A percentile compares a stretch with the other conserved stretches of the same genome.
Evolutionary conservation across 176 grass and related monocot genomes (phyloP).

Genomic region (Poa pratensis): DNA sequence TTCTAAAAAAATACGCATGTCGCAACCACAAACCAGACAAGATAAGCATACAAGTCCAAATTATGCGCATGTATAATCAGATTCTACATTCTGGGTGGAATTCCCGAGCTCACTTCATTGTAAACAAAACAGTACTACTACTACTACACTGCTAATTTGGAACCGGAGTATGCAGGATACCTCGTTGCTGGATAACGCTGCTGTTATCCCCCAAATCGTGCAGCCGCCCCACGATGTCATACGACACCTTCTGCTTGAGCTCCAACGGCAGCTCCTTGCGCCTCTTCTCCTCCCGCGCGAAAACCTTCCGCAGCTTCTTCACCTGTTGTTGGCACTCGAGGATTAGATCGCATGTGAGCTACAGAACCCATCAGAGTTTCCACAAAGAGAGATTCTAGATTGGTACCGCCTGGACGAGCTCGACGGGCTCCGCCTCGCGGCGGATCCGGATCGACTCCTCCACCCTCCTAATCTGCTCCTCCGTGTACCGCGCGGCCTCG

Average conservation of each 20-base stretch:
- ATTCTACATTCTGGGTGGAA: constrained; percentile 6
- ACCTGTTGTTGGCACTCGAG: constrained; percentile 45
- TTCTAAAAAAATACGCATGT: constrained; percentile 17
- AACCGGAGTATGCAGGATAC: constrained; percentile 41
- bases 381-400: constrained; percentile 10
- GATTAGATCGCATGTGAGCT: constrained; percentile 25
- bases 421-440: constrained; percentile 57
- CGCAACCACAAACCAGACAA: constrained; percentile 2
- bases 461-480: constrained; percentile 72
- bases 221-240: constrained; percentile 64
- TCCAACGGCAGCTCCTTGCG: constrained; percentile 58
- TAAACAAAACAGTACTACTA: background rate
- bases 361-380: constrained; percentile 7
- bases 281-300: constrained; percentile 56
- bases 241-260: constrained; percentile 69
- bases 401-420: constrained; percentile 76
- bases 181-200: constrained; percentile 65
- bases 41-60: constrained; percentile 23
- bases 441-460: constrained; percentile 91
- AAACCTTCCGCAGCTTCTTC: constrained; percentile 64
- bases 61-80: background rate
- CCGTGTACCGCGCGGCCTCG: constrained; percentile 51
- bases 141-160: background rate
- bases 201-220: constrained; percentile 45
- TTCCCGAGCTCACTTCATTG: background rate